Evolutionary conservation across 805 yeast species (phyloP).

Genomic region (Metschnikowia dekortorum): DNA sequence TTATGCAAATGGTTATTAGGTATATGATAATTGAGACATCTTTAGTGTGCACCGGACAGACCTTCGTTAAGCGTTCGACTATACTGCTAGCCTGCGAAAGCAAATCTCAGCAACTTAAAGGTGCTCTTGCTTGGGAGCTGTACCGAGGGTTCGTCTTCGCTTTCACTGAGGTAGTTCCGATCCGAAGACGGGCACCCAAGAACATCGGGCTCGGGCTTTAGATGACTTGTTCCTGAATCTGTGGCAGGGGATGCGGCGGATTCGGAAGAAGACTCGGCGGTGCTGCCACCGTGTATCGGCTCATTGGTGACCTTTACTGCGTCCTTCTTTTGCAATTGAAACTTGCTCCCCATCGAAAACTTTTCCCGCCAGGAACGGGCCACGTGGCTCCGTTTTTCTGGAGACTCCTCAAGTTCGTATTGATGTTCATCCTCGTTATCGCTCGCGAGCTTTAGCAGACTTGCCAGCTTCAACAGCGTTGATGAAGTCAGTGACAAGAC

Average conservation of each 20-base stretch:
- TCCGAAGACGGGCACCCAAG: slow-evolving; percentile 13
- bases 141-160: slow-evolving; percentile 7
- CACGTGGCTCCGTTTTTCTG: slow-evolving; percentile 21
- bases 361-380: slow-evolving; percentile 11
- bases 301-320: slow-evolving; percentile 5
- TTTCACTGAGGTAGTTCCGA: slow-evolving; percentile 13
- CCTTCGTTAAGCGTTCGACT: neutral
- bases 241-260: slow-evolving; percentile 6
- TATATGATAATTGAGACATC: no score
- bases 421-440: slow-evolving; percentile 26
- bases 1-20: no score
- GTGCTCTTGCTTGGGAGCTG: neutral
- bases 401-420: slow-evolving; percentile 41
- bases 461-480: neutral
- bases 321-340: neutral
- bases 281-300: neutral
- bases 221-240: neutral
- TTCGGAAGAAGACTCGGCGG: slow-evolving; percentile 7
- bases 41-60: neutral
- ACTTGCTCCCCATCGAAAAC: slow-evolving; percentile 10
- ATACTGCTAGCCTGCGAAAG: slow-evolving; percentile 11
- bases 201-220: neutral
- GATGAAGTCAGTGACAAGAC: slow-evolving; percentile 5
- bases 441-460: slow-evolving; percentile 9
- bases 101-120: slow-evolving; percentile 15